phyloP scores from a whole-genome alignment of 345 rosid genomes.

The Dipteronia sinensis region DNA sequence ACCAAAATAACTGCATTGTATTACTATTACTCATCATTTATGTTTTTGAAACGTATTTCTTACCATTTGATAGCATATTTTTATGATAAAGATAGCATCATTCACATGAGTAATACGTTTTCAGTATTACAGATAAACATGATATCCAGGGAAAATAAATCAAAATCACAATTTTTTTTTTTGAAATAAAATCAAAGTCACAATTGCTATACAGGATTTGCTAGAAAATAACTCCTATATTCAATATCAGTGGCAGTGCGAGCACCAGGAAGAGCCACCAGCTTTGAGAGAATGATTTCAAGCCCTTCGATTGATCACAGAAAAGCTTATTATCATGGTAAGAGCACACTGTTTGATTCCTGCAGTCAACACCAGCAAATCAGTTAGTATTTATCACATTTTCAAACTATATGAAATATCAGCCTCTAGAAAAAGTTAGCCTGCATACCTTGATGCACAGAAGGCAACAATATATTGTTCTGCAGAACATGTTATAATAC shows the following conservation, averaged over 20 bases:
- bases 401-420: background rate
- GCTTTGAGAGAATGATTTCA: slow-evolving; percentile 18
- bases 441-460: slow-evolving; percentile 54
- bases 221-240: slow-evolving; percentile 23
- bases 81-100: background rate
- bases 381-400: background rate
- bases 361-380: slow-evolving; percentile 17
- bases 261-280: slow-evolving; percentile 39
- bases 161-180: background rate
- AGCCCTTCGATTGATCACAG: slow-evolving; percentile 33
- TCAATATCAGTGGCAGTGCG: slow-evolving; percentile 17
- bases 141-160: background rate
- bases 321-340: slow-evolving; percentile 29
- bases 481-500: slow-evolving; percentile 52
- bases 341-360: slow-evolving; percentile 46
- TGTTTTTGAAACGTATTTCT: background rate
- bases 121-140: too few species aligned
- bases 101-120: background rate
- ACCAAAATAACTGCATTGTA: background rate
- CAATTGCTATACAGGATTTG: background rate
- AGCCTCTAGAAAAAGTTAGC: background rate
- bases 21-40: background rate
- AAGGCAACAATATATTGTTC: slow-evolving; percentile 51
- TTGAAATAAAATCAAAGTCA: background rate
- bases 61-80: background rate